phyloP scores from a whole-genome alignment of 1,284 basidiomycete genomes.

The Tilletia walkeri region DNA sequence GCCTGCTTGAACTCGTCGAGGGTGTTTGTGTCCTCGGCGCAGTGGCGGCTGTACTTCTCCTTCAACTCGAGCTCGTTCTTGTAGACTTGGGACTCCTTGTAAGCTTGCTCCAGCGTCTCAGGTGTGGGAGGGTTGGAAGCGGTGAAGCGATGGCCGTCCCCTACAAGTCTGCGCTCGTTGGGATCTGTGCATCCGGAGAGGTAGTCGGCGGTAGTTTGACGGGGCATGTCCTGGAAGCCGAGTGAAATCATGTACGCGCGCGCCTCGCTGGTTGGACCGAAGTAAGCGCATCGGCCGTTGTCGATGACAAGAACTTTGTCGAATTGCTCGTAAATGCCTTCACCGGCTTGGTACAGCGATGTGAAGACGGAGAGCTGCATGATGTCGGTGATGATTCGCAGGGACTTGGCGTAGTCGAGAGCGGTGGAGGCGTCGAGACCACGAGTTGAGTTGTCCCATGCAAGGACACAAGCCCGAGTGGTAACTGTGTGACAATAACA shows the following conservation, averaged over 20 bases:
- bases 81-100: slow-evolving; percentile 63
- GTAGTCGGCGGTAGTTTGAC: slow-evolving; percentile 67
- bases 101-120: slow-evolving; percentile 70
- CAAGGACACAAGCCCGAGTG: slow-evolving; percentile 63
- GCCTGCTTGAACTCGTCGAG: slow-evolving; percentile 71
- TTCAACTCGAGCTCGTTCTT: slow-evolving; percentile 60
- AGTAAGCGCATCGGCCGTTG: slow-evolving; percentile 50
- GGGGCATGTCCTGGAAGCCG: slow-evolving; percentile 57
- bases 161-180: slow-evolving; percentile 62
- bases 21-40: slow-evolving; percentile 65
- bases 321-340: slow-evolving; percentile 63
- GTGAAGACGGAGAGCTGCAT: slow-evolving; percentile 74
- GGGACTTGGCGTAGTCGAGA: slow-evolving; percentile 70
- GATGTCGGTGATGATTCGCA: slow-evolving; percentile 76
- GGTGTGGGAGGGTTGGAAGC: slow-evolving; percentile 71
- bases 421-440: slow-evolving; percentile 84
- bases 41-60: slow-evolving; percentile 66
- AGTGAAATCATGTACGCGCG: slow-evolving; percentile 42
- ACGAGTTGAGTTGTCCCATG: slow-evolving; percentile 71
- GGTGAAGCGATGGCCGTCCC: slow-evolving; percentile 63
- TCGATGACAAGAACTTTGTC: slow-evolving; percentile 56
- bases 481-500: slow-evolving; percentile 43
- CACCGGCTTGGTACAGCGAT: slow-evolving; percentile 69
- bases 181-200: slow-evolving; percentile 44
- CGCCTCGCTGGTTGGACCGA: slow-evolving; percentile 42